Percentiles rank a stretch among this genome's conserved stretches.
phyloP scores from a whole-genome alignment of 345 rosid species.

The Streptanthus diversifolius region DNA sequence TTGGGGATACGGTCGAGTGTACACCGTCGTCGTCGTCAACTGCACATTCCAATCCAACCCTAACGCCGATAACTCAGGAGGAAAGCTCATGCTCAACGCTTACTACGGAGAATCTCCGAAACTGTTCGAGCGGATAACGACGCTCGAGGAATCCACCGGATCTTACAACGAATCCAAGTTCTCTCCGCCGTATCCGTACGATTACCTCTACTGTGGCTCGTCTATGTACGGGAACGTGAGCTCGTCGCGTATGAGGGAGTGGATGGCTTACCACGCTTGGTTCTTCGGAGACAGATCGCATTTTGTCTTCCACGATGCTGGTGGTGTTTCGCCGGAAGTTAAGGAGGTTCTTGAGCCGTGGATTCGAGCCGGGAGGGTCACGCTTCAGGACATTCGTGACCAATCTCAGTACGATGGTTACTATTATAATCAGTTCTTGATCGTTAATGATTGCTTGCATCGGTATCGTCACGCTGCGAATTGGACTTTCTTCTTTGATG shows the following conservation, averaged over 20 bases:
- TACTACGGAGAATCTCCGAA: conserved; percentile 51
- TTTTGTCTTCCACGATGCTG: conserved; percentile 87
- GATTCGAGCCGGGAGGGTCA: conserved; percentile 68
- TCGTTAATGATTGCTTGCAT: conserved; percentile 83
- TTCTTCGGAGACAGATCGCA: conserved; percentile 80
- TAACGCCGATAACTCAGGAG: conserved; percentile 58
- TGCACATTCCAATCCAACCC: conserved; percentile 63
- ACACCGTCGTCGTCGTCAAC: conserved; percentile 77
- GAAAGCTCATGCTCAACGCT: conserved; percentile 65
- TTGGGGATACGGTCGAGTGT: conserved; percentile 88
- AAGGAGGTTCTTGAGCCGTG: conserved; percentile 67
- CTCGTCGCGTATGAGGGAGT: conserved; percentile 65
- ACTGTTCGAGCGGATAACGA: conserved; percentile 52
- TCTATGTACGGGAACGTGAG: conserved; percentile 74
- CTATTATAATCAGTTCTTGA: conserved; percentile 79
- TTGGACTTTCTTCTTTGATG: conserved; percentile 88
- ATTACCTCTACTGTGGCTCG: conserved; percentile 80
- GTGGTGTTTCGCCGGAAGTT: conserved; percentile 63
- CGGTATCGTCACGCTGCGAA: conserved; percentile 60
- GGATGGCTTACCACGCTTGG: conserved; percentile 95
- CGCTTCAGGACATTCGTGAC: conserved; percentile 66
- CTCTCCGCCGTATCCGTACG: conserved; percentile 58
- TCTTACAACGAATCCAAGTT: conserved; percentile 47
- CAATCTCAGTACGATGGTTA: conserved; percentile 72
- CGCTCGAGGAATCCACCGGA: conserved; percentile 61